These are phyloP conservation scores for Chionographis japonica DNA, from an alignment of 106 monocot genomes.

Conservation along the genomic window DNA sequence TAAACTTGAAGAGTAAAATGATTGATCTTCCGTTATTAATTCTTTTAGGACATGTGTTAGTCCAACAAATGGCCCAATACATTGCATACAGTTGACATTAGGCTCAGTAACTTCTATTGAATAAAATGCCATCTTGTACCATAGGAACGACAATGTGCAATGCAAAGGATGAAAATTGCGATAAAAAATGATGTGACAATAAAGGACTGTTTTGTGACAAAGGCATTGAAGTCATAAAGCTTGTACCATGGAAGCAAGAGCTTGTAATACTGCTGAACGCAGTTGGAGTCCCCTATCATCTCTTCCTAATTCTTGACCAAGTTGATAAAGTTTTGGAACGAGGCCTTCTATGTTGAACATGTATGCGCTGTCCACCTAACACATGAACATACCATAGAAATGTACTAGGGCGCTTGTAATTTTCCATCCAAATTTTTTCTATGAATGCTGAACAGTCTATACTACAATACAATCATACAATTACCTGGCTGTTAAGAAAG, in stretches of 20 bases:
- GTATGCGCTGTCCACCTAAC: constrained; percentile 78
- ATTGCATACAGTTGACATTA: no score
- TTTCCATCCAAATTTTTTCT: neutral
- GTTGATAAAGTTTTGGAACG: constrained; percentile 86
- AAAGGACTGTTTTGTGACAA: neutral
- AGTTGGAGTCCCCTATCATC: constrained; percentile 52
- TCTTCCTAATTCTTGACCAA: constrained; percentile 56
- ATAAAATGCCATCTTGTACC: no score
- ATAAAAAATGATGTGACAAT: no score
- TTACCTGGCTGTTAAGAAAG: constrained; percentile 83
- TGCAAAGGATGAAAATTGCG: no score
- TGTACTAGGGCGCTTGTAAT: neutral
- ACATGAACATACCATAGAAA: constrained; percentile 10
- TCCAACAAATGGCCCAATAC: no score
- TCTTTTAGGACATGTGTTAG: no score
- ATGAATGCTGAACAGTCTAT: no score
- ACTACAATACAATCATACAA: neutral
- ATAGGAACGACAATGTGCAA: no score
- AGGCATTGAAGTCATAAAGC: neutral
- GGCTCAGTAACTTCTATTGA: no score
- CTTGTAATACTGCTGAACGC: constrained; percentile 74
- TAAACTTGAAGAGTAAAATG: no score
- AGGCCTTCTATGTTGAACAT: constrained; percentile 92
- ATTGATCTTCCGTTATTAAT: no score
- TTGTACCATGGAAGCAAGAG: constrained; percentile 86